Conservation (phyloP, 2,329 filamentous ascomycete species). For the Aspergillus brasiliensis region DNA sequence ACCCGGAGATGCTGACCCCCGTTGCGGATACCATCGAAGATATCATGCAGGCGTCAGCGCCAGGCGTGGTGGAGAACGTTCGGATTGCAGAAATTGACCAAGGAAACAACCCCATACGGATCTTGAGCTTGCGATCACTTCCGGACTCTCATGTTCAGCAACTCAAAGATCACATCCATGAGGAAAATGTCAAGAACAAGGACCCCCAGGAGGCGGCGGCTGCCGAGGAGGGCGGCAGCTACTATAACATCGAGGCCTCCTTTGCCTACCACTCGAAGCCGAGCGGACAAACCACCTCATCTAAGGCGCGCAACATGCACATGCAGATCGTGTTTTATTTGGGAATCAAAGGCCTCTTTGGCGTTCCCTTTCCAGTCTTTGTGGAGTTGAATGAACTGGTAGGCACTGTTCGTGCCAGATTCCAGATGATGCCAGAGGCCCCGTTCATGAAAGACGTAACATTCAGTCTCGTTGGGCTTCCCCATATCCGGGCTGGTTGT, state of each 20-base stretch:
- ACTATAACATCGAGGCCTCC: constrained; percentile 88
- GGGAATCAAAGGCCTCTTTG: constrained; percentile 84
- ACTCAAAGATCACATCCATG: constrained; percentile 77
- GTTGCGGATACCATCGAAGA: constrained; percentile 93
- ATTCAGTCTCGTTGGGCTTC: constrained; percentile 91
- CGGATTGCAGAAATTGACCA: constrained; percentile 94
- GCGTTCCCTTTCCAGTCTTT: constrained; percentile 82
- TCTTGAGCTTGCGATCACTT: constrained; percentile 82
- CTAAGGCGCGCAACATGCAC: constrained; percentile 92
- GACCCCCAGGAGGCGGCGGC: constrained; percentile 85
- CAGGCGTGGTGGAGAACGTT: constrained; percentile 88
- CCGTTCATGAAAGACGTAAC: constrained; percentile 91
- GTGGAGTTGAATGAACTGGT: constrained; percentile 91
- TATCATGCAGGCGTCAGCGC: constrained; percentile 95
- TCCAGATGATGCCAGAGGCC: constrained; percentile 85
- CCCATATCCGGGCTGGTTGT: constrained; percentile 85
- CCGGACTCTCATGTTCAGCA: constrained; percentile 80
- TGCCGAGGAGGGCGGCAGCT: constrained; percentile 86
- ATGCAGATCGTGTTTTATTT: constrained; percentile 96
- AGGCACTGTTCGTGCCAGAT: constrained; percentile 77
- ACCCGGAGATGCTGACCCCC: constrained; percentile 91
- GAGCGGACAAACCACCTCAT: constrained; percentile 67
- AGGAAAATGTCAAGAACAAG: constrained; percentile 76
- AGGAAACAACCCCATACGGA: constrained; percentile 84
- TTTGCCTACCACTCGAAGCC: constrained; percentile 90